Evolutionary conservation across 2,329 filamentous ascomycete species (phyloP).

Genomic region (Chaetothyriales sp.): DNA sequence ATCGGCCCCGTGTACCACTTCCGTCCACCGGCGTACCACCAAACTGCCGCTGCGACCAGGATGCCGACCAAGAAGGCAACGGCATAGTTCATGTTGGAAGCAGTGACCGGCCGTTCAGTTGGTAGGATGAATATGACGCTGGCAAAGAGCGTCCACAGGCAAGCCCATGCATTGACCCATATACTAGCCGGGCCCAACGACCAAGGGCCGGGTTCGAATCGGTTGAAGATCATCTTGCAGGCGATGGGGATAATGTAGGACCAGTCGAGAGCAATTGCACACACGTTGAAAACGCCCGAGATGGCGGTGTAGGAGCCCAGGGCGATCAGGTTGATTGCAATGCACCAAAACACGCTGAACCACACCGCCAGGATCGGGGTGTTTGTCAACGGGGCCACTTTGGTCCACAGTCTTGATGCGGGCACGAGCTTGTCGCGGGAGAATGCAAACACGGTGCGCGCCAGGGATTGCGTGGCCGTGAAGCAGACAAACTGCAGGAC

Average conservation of each 20-base stretch:
- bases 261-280: slow-evolving; percentile 31
- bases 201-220: slow-evolving; percentile 39
- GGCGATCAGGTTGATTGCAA: slow-evolving; percentile 44
- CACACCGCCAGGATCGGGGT: slow-evolving; percentile 41
- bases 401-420: slow-evolving; percentile 34
- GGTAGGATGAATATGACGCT: slow-evolving; percentile 41
- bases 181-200: slow-evolving; percentile 31
- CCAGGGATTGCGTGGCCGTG: slow-evolving; percentile 40
- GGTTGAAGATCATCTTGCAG: slow-evolving; percentile 36
- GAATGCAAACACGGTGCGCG: slow-evolving; percentile 41
- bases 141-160: slow-evolving; percentile 39
- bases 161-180: slow-evolving; percentile 35
- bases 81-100: slow-evolving; percentile 42
- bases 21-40: slow-evolving; percentile 33
- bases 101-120: slow-evolving; percentile 31
- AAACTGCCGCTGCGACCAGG: slow-evolving; percentile 28
- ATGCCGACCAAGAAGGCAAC: slow-evolving; percentile 35
- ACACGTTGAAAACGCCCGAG: slow-evolving; percentile 30
- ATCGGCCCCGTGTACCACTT: slow-evolving; percentile 36
- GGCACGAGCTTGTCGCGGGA: slow-evolving; percentile 39
- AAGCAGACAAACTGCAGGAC: slow-evolving; percentile 46
- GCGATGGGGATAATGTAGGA: slow-evolving; percentile 42
- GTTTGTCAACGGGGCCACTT: slow-evolving; percentile 33
- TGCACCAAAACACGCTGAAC: slow-evolving; percentile 40
- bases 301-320: slow-evolving; percentile 39